Percentiles rank a stretch among this genome's conserved stretches.
These are phyloP conservation scores for Globisporangium recalcitrans DNA, from an alignment of 352 stramenopile species.

Conservation along the genomic window DNA sequence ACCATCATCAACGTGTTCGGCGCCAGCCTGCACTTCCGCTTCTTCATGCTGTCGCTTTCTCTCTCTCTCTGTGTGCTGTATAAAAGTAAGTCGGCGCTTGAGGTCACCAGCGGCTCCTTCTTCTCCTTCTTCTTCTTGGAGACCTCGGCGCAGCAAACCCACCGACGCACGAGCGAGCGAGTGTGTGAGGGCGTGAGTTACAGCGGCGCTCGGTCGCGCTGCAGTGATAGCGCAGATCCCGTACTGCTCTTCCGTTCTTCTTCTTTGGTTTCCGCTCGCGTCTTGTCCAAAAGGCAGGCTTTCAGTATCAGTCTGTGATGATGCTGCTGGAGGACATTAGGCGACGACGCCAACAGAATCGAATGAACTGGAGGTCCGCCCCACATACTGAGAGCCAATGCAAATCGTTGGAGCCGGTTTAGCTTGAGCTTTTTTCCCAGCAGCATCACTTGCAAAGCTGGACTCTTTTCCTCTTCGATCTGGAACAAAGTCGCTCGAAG, in stretches of 20 bases:
- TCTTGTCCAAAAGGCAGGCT: neutral
- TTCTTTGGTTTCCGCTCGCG: constrained; percentile 3
- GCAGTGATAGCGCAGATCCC: neutral
- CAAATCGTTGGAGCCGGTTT: constrained; percentile 31
- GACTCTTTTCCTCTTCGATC: constrained; percentile 4
- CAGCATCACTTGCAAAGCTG: too few species aligned
- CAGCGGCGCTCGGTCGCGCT: neutral
- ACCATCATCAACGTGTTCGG: neutral
- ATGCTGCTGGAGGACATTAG: neutral
- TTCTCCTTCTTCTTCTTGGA: neutral
- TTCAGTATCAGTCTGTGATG: neutral
- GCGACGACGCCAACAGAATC: neutral
- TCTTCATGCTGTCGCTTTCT: neutral
- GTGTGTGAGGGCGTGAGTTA: neutral
- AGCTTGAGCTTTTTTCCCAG: constrained; percentile 1
- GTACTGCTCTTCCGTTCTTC: neutral
- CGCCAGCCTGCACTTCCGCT: neutral
- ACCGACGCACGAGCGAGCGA: neutral
- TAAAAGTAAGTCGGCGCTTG: neutral
- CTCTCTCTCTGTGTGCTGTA: too few species aligned
- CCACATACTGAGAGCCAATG: neutral
- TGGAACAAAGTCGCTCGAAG: constrained; percentile 13
- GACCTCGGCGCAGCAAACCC: neutral
- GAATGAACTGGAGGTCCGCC: neutral
- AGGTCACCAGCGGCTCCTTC: neutral